Evolutionary conservation across 2,329 filamentous ascomycete species (phyloP), one percentile per base, ranked within the genome.

Genomic region (Curvularia spicifera): DNA sequence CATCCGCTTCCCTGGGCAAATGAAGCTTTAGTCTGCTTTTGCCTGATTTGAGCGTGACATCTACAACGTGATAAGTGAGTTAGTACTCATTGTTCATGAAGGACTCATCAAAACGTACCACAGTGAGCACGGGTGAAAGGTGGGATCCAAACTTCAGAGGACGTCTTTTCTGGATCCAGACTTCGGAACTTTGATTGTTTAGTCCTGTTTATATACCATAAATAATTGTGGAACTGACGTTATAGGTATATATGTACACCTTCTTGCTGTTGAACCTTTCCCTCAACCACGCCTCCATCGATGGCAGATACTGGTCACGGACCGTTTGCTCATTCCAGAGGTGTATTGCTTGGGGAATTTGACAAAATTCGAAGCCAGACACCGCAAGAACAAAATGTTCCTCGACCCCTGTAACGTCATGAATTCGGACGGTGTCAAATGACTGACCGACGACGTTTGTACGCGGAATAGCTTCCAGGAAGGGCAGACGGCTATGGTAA

Each of bases 221-320:
- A 40, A 40, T n/a, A n/a, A 40, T 10, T 10, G n/a, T 20, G 37
- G 37, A 20, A 40, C 37, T 40, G 37, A 40, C 37, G n/a, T 40
- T 40, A n/a, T 40, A 40, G 37, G 37, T 40, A 9, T 40, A 40
- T 20, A 40, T 40, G 15, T 40, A 40, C 2, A 40, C 37, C 37
- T 40, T 40, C 37, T 40, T 40, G 37, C 37, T 40, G n/a, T 40
- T 40, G 37, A 40, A 40, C n/a, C 18, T 40, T 40, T 40, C 37
- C 37, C 7, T 40, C n/a, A 40, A 40, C 37, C 37, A 40, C 37
- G 15, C n/a, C 37, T 15, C 37, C 37, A 40, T 40, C 37, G 37
- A 40, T 40, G 37, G 37, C 37, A 40, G 37, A 40, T 40, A 40
- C n/a, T 40, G 37, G 7, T 40, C 37, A 40, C 37, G 37, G 9